These are phyloP conservation scores for Picochlorum sp. DNA, from an alignment of 139 green algal species.

Conservation along the genomic window DNA sequence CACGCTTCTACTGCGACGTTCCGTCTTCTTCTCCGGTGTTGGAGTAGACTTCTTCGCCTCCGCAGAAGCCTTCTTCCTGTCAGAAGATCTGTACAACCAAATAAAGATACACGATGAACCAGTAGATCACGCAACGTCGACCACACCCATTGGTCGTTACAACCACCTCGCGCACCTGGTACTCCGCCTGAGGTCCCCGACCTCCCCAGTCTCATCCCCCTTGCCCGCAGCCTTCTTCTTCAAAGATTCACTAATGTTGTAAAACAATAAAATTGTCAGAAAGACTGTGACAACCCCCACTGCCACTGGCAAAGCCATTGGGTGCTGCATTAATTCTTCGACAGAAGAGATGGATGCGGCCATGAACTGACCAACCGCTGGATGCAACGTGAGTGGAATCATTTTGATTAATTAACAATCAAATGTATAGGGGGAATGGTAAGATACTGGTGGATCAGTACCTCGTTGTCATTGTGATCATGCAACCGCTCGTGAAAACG, in stretches of 20 bases:
- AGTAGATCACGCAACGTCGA: no score
- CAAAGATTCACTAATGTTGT: not conserved
- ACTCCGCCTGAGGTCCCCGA: slow-evolving; percentile 10
- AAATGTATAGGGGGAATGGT: no score
- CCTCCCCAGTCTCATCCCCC: slow-evolving; percentile 6
- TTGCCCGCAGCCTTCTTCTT: not conserved
- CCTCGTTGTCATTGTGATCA: no score
- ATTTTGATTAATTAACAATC: no score
- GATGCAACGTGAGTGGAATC: no score
- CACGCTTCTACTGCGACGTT: no score
- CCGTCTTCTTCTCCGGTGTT: no score
- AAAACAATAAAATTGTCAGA: slow-evolving; percentile 10
- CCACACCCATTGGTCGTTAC: not conserved
- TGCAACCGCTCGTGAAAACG: no score
- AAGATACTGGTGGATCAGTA: no score
- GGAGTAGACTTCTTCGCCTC: not conserved
- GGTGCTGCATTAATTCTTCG: not conserved
- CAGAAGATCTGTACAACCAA: not conserved
- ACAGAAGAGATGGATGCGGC: not conserved
- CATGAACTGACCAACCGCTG: no score
- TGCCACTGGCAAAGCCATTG: slow-evolving; percentile 5
- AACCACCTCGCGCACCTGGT: slow-evolving; percentile 9
- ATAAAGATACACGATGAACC: not conserved
- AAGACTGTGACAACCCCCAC: slow-evolving; percentile 8
- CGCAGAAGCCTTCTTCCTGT: not conserved